Evolutionary conservation across 2,329 filamentous ascomycete species (phyloP).

Genomic region (Anthostomella pinea): DNA sequence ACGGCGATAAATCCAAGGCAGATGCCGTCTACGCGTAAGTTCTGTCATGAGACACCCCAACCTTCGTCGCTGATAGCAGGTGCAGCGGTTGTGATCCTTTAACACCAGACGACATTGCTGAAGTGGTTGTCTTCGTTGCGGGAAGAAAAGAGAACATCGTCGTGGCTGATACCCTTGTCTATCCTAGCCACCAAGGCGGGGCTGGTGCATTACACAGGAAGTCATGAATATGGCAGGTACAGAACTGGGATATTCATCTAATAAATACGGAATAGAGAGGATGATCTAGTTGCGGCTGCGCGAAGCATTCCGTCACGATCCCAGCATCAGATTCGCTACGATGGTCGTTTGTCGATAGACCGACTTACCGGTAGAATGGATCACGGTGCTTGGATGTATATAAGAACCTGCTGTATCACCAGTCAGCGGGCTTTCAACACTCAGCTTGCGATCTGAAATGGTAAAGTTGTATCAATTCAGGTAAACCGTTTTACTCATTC

Average conservation of each 20-base stretch:
- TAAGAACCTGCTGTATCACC: too few species aligned
- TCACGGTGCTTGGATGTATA: too few species aligned
- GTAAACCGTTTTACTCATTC: slow-evolving; percentile 70
- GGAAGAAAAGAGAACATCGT: slow-evolving; percentile 78
- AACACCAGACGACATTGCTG: slow-evolving; percentile 75
- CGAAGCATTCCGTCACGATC: background rate
- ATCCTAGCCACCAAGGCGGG: slow-evolving; percentile 68
- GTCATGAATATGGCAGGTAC: slow-evolving; percentile 11
- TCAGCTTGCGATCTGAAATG: background rate
- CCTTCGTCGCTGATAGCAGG: slow-evolving; percentile 14
- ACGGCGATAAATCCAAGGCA: slow-evolving; percentile 74
- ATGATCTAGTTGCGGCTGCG: background rate
- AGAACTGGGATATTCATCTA: slow-evolving; percentile 11
- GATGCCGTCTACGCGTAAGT: slow-evolving; percentile 65
- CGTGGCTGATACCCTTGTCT: slow-evolving; percentile 71
- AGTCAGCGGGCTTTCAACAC: slow-evolving; percentile 15
- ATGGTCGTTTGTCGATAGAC: too few species aligned
- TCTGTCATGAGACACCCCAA: background rate
- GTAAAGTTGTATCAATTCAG: slow-evolving; percentile 41
- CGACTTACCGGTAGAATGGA: too few species aligned
- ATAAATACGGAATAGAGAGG: slow-evolving; percentile 8
- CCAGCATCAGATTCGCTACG: too few species aligned
- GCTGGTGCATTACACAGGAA: slow-evolving; percentile 30
- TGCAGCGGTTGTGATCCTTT: slow-evolving; percentile 54
- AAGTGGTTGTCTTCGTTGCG: slow-evolving; percentile 74